phyloP scores from a whole-genome alignment of 768 basidiomycete species.

The Tricholoma bakamatsutake region DNA sequence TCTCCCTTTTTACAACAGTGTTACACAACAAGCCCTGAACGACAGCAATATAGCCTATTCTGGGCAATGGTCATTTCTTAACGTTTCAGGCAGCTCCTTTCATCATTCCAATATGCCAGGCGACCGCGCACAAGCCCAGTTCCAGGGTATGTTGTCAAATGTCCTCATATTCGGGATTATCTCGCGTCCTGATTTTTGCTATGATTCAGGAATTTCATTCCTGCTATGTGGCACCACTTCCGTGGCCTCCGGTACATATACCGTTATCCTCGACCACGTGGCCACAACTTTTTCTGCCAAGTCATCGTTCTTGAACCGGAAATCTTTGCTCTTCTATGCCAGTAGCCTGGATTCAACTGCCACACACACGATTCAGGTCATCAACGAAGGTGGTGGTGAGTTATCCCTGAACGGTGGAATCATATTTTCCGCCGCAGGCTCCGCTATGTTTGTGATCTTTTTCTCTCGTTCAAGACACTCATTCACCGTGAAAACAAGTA shows the following conservation, averaged over 20 bases:
- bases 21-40: conserved; percentile 27
- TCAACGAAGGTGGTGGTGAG: conserved; percentile 49
- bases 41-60: conserved; percentile 43
- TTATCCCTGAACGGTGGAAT: conserved; percentile 46
- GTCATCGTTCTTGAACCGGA: conserved; percentile 45
- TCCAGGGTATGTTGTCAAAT: conserved; percentile 38
- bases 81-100: conserved; percentile 11
- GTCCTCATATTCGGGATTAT: background rate
- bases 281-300: conserved; percentile 42
- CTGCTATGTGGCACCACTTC: conserved; percentile 56
- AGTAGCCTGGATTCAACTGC: conserved; percentile 49
- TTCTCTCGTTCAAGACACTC: background rate
- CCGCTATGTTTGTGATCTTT: conserved; percentile 16
- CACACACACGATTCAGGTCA: conserved; percentile 46
- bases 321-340: conserved; percentile 57
- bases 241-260: conserved; percentile 50
- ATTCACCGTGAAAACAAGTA: background rate
- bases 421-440: conserved; percentile 31
- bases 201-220: conserved; percentile 51
- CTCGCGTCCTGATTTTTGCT: background rate
- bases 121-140: conserved; percentile 37
- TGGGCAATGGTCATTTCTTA: conserved; percentile 49
- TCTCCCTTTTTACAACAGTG: background rate
- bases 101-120: conserved; percentile 32
- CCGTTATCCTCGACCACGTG: conserved; percentile 39